Evolutionary conservation across 306 rosid genomes (phyloP).

Genomic region (Mimosa pudica): DNA sequence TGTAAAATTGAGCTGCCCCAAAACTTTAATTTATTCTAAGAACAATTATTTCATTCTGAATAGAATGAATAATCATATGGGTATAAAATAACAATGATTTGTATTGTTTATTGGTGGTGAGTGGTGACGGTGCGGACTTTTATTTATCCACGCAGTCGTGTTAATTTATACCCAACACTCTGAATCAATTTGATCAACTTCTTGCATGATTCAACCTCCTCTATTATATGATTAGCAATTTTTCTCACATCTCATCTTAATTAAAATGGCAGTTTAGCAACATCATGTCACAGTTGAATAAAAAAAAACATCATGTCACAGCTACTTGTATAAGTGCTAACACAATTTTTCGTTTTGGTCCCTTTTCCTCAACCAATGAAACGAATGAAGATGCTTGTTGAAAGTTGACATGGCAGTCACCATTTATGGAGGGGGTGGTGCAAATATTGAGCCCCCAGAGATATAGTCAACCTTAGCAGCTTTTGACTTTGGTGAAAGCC

Average conservation of each 20-base stretch:
- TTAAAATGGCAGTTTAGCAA: not conserved
- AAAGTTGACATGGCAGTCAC: not conserved
- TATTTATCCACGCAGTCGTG: not conserved
- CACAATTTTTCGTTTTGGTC: not conserved
- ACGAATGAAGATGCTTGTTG: not conserved
- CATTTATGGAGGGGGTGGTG: conserved; percentile 34
- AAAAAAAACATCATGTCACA: not conserved
- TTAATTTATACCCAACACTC: no score
- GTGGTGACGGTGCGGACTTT: conserved; percentile 1
- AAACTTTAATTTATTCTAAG: no score
- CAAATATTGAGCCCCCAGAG: not conserved
- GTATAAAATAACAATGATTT: not conserved
- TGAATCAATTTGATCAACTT: not conserved
- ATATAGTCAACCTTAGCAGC: conserved; percentile 35
- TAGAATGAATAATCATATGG: not conserved
- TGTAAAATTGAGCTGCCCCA: no score
- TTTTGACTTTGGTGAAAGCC: conserved; percentile 34
- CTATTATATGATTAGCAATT: not conserved
- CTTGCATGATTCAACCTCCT: not conserved
- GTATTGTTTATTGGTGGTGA: conserved; percentile 7
- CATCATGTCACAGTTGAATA: not conserved
- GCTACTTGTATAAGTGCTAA: not conserved
- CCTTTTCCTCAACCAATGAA: not conserved
- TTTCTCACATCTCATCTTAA: not conserved
- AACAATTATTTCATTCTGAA: not conserved